phyloP scores from a whole-genome alignment of 495 filamentous ascomycete genomes.

The Penicillium egyptiacum region DNA sequence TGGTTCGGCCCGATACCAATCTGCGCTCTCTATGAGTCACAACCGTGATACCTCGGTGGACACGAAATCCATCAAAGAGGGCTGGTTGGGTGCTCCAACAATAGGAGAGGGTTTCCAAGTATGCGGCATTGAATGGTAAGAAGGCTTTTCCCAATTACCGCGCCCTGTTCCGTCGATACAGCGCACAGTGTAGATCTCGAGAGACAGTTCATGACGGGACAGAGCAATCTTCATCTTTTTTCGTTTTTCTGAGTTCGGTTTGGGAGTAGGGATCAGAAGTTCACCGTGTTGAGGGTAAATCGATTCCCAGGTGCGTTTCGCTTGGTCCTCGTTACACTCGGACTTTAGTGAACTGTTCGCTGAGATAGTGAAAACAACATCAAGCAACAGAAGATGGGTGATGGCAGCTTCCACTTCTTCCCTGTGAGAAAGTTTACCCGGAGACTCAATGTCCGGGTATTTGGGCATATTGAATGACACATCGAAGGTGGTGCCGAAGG shows the following conservation, averaged over 20 bases:
- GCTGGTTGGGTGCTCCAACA: not conserved
- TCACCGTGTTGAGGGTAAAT: constrained; percentile 47
- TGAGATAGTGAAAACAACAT: constrained; percentile 38
- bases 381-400: constrained; percentile 41
- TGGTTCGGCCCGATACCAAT: constrained; percentile 10
- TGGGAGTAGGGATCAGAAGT: constrained; percentile 25
- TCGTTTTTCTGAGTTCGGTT: constrained; percentile 19
- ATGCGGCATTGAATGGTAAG: constrained; percentile 12
- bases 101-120: constrained; percentile 28
- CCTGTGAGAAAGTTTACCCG: constrained; percentile 35
- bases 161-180: constrained; percentile 23
- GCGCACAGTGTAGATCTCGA: constrained; percentile 27
- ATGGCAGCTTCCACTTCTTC: constrained; percentile 41
- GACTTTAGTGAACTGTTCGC: constrained; percentile 13
- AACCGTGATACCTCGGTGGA: constrained; percentile 14
- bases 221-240: constrained; percentile 42
- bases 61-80: constrained; percentile 38
- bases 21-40: not conserved
- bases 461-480: constrained; percentile 42
- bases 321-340: constrained; percentile 5
- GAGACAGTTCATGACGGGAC: constrained; percentile 33
- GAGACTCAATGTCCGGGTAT: constrained; percentile 38
- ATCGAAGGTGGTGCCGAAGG: constrained; percentile 49
- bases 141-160: constrained; percentile 14
- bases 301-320: constrained; percentile 31